A percentile compares a stretch with the other conserved stretches of the same genome.
Evolutionary conservation across 495 filamentous ascomycete genomes (phyloP).

Genomic region (Copromyces sp.): DNA sequence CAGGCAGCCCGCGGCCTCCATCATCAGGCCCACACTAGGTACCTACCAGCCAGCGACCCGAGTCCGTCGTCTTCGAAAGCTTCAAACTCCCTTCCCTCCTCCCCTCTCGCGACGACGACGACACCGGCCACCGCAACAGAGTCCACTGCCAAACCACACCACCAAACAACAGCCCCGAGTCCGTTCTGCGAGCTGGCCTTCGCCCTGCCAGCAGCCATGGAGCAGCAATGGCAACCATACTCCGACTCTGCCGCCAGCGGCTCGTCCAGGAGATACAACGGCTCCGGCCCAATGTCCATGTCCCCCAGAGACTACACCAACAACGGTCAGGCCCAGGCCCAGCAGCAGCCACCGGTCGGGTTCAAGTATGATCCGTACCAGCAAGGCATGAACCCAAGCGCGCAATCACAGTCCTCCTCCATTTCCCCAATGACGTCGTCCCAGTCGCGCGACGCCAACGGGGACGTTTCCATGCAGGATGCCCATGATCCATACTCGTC

Average conservation of each 20-base stretch:
- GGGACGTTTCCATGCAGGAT: conserved; percentile 87
- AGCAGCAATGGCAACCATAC: conserved; percentile 45
- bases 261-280: conserved; percentile 40
- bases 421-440: conserved; percentile 57
- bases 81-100: conserved; percentile 4
- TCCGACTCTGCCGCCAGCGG: conserved; percentile 31
- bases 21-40: conserved; percentile 5
- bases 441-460: conserved; percentile 62
- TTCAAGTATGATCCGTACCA: conserved; percentile 71
- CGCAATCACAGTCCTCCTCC: conserved; percentile 43
- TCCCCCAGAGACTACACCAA: conserved; percentile 33
- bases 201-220: conserved; percentile 35
- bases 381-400: conserved; percentile 37
- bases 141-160: conserved; percentile 7
- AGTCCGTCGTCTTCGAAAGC: conserved; percentile 13
- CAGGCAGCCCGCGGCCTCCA: background rate
- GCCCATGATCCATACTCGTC: conserved; percentile 70
- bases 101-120: background rate
- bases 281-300: conserved; percentile 32
- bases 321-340: conserved; percentile 19
- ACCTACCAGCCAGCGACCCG: conserved; percentile 8
- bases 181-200: conserved; percentile 1
- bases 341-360: conserved; percentile 50
- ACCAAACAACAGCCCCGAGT: conserved; percentile 1
- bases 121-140: background rate